These are phyloP conservation scores for Trichoderma gamsii DNA, from an alignment of 495 filamentous ascomycete genomes.

Conservation along the genomic window DNA sequence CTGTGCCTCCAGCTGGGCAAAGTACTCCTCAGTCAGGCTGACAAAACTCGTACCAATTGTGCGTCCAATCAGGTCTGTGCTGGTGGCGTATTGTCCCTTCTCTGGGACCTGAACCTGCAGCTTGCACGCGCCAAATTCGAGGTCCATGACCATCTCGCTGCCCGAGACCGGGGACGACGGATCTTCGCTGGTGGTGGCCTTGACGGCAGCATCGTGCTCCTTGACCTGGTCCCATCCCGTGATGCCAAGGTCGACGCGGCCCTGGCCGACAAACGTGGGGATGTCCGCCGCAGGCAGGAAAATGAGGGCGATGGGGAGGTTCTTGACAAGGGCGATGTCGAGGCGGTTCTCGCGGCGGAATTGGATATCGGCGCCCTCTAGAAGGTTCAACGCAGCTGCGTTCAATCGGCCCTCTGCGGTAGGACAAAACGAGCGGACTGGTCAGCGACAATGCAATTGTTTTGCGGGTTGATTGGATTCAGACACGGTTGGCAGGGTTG, in stretches of 20 bases:
- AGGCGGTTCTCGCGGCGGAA: constrained; percentile 88
- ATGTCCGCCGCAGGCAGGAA: constrained; percentile 98
- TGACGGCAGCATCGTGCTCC: constrained; percentile 76
- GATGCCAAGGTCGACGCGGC: constrained; percentile 87
- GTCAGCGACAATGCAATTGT: constrained; percentile 18
- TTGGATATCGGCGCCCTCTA: constrained; percentile 90
- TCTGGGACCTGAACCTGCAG: constrained; percentile 93
- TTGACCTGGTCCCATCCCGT: constrained; percentile 88
- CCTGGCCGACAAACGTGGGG: constrained; percentile 92
- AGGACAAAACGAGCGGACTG: background rate
- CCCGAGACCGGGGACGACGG: constrained; percentile 28
- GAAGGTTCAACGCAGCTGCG: constrained; percentile 76
- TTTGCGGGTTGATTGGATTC: constrained; percentile 1
- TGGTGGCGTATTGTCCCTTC: constrained; percentile 62
- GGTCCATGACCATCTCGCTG: constrained; percentile 77
- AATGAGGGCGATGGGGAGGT: constrained; percentile 88
- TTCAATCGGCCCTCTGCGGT: constrained; percentile 81
- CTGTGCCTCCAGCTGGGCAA: constrained; percentile 63
- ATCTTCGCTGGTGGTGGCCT: constrained; percentile 31
- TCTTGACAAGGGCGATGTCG: constrained; percentile 94
- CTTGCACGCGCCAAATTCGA: constrained; percentile 85
- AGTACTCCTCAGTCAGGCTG: constrained; percentile 72
- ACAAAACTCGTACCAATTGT: constrained; percentile 95
- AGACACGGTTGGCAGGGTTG: background rate
- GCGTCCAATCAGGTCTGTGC: constrained; percentile 80